Conservation (phyloP, 2,329 filamentous ascomycete species). For the Xylariaceae sp. region DNA sequence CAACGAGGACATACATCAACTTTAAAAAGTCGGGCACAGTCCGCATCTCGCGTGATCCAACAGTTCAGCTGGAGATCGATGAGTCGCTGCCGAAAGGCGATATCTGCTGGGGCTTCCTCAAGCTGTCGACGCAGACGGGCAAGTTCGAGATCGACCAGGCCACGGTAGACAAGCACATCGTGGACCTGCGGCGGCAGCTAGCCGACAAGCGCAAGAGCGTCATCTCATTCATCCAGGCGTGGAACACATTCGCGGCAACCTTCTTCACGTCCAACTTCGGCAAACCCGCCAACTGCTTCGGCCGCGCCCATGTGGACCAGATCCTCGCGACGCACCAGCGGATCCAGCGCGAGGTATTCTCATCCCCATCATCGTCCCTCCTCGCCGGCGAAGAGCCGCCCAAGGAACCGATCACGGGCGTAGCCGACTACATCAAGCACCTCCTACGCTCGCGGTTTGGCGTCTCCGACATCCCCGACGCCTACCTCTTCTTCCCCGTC, state of each 20-base stretch:
- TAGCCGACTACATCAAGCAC: constrained; percentile 62
- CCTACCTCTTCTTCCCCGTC: constrained; percentile 55
- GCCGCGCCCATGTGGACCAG: constrained; percentile 57
- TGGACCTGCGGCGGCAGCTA: constrained; percentile 65
- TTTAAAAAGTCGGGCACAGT: constrained; percentile 56
- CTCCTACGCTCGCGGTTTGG: constrained; percentile 60
- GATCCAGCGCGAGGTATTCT: constrained; percentile 57
- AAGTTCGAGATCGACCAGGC: constrained; percentile 65
- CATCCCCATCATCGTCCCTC: constrained; percentile 35
- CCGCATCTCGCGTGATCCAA: constrained; percentile 45
- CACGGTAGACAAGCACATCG: constrained; percentile 65
- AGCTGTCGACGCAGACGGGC: constrained; percentile 58
- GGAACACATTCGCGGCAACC: constrained; percentile 59
- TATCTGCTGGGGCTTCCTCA: constrained; percentile 63
- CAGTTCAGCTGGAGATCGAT: constrained; percentile 34
- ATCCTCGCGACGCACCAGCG: constrained; percentile 58
- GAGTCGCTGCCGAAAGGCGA: constrained; percentile 53
- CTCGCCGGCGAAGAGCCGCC: constrained; percentile 18
- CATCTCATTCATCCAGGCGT: constrained; percentile 54
- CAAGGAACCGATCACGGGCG: constrained; percentile 45
- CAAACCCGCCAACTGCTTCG: constrained; percentile 58
- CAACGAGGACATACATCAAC: constrained; percentile 66
- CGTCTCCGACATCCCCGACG: constrained; percentile 50
- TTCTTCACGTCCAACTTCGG: constrained; percentile 63
- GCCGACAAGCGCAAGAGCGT: constrained; percentile 57